A percentile compares a stretch with the other conserved stretches of the same genome.
phyloP scores from a whole-genome alignment of 352 stramenopile genomes.

The Pythium oligandrum region DNA sequence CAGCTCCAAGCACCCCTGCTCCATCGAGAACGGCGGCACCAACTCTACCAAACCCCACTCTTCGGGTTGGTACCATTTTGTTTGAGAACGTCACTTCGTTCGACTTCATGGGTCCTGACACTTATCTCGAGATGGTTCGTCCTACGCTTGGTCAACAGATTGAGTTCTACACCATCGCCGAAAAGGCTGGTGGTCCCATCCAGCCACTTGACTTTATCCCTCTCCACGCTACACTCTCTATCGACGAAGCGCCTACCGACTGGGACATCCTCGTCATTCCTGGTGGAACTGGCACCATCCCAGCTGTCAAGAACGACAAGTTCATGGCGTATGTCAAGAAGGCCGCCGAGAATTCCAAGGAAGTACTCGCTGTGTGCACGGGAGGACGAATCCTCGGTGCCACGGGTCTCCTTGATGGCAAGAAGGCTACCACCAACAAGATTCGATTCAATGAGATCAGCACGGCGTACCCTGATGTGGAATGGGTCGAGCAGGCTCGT shows the following conservation, averaged over 20 bases:
- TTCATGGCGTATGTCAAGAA: slow-evolving; percentile 40
- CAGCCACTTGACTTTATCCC: slow-evolving; percentile 31
- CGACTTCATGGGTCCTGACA: slow-evolving; percentile 53
- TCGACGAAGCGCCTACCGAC: slow-evolving; percentile 16
- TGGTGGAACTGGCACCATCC: slow-evolving; percentile 22
- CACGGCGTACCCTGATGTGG: slow-evolving; percentile 24
- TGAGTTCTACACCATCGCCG: slow-evolving; percentile 48
- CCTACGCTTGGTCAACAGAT: slow-evolving; percentile 28
- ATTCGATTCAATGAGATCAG: slow-evolving; percentile 34
- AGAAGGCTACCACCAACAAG: slow-evolving; percentile 59
- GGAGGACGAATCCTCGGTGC: slow-evolving; percentile 38
- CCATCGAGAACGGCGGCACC: too few species aligned
- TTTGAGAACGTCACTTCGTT: slow-evolving; percentile 55
- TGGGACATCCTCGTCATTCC: slow-evolving; percentile 45
- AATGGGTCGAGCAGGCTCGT: slow-evolving; percentile 50
- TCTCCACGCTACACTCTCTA: slow-evolving; percentile 29
- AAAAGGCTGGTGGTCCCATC: slow-evolving; percentile 23
- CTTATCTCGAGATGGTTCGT: slow-evolving; percentile 54
- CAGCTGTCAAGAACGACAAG: slow-evolving; percentile 27
- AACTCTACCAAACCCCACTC: background rate
- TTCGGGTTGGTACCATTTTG: slow-evolving; percentile 48
- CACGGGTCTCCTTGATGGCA: slow-evolving; percentile 36
- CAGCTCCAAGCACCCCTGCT: too few species aligned
- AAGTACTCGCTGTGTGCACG: slow-evolving; percentile 56
- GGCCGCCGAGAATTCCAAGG: slow-evolving; percentile 19